Base-by-base conservation (phyloP, 495 filamentous ascomycete genomes). In the Penicillium nucicola region DNA sequence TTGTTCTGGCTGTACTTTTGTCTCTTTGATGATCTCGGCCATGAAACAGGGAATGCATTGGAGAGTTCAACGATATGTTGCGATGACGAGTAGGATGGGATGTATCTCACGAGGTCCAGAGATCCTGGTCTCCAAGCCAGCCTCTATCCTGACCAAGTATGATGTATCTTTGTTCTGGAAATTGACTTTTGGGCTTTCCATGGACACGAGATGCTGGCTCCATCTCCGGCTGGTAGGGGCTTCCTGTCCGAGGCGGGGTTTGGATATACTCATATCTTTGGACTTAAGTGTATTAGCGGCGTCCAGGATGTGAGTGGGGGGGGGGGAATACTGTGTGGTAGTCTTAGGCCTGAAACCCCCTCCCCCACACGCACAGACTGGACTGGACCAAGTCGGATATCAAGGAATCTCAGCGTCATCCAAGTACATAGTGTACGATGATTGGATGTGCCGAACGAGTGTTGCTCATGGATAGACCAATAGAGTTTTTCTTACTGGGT, bases 351-450 rank as follows among this genome's bases (percentile, higher is more conserved):
- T 48, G 32, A 39, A 39, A 48, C 20, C 20, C 44, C 34, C 22
- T 12, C 13, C 34, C 6, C 33, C n/a, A 34, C 22, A 45, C 55
- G 58, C 55, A 64, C 57, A 48, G 55, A 50, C 48, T 49, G 55
- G 48, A 33, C 42, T 54, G 49, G 58, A 36, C 53, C 58, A 51
- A 53, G 48, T 36, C 34, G 19, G 48, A 39, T 31, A 51, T 31
- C 17, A 22, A 45, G 30, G 30, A 62, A 57, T 62, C 62, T 53
- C 51, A 52, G 46, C 61, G 61, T 65, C 61, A 65, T 65, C 35
- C 41, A 31, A 11, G 31, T 23, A 18, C 15, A 37, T 8, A 17
- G 5, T 17, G 34, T 23, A 10, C n/a, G 14, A 33, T 15, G 45
- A 50, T 55, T 55, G 52, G 45, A 28, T 46, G 56, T 33, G 32